A percentile compares a stretch with the other conserved stretches of the same genome.
These are phyloP conservation scores for Corniculantispora saksenae DNA, from an alignment of 2,329 filamentous ascomycete species.

Conservation along the genomic window DNA sequence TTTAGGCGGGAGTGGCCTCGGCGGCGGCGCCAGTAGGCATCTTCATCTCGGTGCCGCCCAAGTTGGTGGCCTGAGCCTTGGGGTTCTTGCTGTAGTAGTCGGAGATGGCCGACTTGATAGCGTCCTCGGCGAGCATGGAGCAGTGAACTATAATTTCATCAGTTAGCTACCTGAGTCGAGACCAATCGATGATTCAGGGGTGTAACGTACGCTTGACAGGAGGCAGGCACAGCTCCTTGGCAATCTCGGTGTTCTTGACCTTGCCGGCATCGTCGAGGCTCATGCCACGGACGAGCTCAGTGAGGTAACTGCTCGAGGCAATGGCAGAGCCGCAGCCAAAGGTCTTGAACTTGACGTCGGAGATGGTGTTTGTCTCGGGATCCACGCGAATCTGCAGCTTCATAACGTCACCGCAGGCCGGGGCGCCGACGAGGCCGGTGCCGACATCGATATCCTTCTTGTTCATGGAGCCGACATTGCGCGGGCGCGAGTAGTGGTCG, in stretches of 20 bases:
- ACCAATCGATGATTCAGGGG: background rate
- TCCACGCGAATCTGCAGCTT: conserved; percentile 81
- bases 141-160: conserved; percentile 72
- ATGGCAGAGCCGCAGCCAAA: conserved; percentile 95
- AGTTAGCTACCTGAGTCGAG: conserved; percentile 28
- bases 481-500: conserved; percentile 54
- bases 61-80: conserved; percentile 62
- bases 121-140: conserved; percentile 89
- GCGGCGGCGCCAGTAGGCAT: conserved; percentile 54
- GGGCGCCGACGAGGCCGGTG: conserved; percentile 86
- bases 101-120: conserved; percentile 86
- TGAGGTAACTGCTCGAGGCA: conserved; percentile 90
- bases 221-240: conserved; percentile 88
- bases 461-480: conserved; percentile 58
- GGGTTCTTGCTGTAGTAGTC: conserved; percentile 83
- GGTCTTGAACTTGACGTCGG: conserved; percentile 97
- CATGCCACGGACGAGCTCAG: conserved; percentile 96
- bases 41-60: conserved; percentile 65
- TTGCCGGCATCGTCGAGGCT: conserved; percentile 86
- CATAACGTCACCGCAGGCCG: conserved; percentile 89
- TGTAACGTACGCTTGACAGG: conserved; percentile 76
- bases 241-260: conserved; percentile 97
- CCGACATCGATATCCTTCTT: conserved; percentile 83
- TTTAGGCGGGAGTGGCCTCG: conserved; percentile 30
- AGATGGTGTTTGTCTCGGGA: conserved; percentile 82